phyloP scores from a whole-genome alignment of 352 stramenopile genomes.

The Thalassiosira livingstoniorum region DNA sequence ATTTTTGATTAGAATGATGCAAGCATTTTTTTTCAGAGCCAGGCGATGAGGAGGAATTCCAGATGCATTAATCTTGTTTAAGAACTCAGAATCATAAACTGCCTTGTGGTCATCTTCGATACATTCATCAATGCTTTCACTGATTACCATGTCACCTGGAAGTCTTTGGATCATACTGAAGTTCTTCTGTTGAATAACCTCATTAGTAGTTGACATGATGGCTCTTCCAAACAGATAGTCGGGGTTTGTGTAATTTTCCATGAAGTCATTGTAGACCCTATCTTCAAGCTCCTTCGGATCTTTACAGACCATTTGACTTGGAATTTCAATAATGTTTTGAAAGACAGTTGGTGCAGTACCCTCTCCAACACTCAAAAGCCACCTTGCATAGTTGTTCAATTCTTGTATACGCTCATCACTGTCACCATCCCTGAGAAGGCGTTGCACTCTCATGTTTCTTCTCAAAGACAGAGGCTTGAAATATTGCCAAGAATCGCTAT shows the following conservation, averaged over 20 bases:
- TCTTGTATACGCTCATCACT: neutral
- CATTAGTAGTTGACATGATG: slow-evolving; percentile 9
- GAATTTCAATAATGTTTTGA: slow-evolving; percentile 2
- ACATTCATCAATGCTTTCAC: neutral
- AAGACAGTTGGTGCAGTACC: neutral
- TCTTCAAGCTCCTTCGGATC: slow-evolving; percentile 12
- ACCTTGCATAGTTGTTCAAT: neutral
- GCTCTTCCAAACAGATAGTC: neutral
- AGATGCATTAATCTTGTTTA: neutral
- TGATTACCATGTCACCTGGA: neutral
- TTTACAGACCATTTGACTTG: neutral
- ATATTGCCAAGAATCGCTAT: neutral
- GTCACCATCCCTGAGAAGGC: neutral
- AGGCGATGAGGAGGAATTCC: neutral
- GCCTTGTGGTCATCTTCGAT: slow-evolving; percentile 20
- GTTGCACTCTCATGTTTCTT: neutral
- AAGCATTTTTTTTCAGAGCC: slow-evolving; percentile 1
- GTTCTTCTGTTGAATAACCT: neutral
- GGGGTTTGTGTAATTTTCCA: neutral
- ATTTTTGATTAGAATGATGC: slow-evolving; percentile 1
- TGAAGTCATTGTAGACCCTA: neutral
- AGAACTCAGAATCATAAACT: slow-evolving; percentile 17
- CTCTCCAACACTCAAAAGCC: neutral
- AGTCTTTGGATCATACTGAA: neutral
- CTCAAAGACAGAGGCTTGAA: neutral